These are phyloP conservation scores for Cornus kousa DNA, from an alignment of 148 eudicot genomes.

Conservation along the genomic window DNA sequence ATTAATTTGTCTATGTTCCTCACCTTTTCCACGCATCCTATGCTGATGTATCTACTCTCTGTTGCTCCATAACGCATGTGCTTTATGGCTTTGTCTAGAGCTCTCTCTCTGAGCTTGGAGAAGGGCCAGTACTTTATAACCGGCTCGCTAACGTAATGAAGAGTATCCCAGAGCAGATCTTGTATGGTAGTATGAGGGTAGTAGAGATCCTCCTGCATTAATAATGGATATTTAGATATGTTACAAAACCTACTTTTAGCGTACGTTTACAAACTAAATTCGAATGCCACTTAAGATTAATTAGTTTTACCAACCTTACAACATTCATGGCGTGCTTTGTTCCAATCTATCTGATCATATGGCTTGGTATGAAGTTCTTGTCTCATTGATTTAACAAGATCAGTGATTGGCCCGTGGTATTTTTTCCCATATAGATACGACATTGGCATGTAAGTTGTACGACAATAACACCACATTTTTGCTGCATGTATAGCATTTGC, in stretches of 20 bases:
- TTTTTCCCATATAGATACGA: slow-evolving; percentile 19
- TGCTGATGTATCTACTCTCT: slow-evolving; percentile 9
- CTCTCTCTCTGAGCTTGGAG: slow-evolving; percentile 15
- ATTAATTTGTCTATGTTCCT: no score
- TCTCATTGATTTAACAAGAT: slow-evolving; percentile 9
- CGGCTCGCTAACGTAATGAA: slow-evolving; percentile 14
- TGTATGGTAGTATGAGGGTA: slow-evolving; percentile 11
- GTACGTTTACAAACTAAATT: no score
- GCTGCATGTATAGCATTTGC: slow-evolving; percentile 1
- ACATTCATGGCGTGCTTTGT: slow-evolving; percentile 13
- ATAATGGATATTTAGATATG: background rate
- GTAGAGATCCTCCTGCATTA: slow-evolving; percentile 15
- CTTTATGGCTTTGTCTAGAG: slow-evolving; percentile 1
- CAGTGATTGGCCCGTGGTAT: slow-evolving; percentile 4
- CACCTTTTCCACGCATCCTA: slow-evolving; percentile 13
- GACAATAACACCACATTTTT: slow-evolving; percentile 21
- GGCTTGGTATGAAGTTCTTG: slow-evolving; percentile 6
- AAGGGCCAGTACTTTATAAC: slow-evolving; percentile 12
- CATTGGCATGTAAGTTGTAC: slow-evolving; percentile 15
- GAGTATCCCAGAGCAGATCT: slow-evolving; percentile 17
- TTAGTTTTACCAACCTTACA: background rate
- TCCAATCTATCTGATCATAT: slow-evolving; percentile 19
- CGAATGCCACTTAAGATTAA: background rate
- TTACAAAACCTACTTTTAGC: no score
- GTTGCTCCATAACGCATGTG: slow-evolving; percentile 15